Base-by-base conservation (phyloP, 331 rosid genomes). In the Malus hybrid region DNA sequence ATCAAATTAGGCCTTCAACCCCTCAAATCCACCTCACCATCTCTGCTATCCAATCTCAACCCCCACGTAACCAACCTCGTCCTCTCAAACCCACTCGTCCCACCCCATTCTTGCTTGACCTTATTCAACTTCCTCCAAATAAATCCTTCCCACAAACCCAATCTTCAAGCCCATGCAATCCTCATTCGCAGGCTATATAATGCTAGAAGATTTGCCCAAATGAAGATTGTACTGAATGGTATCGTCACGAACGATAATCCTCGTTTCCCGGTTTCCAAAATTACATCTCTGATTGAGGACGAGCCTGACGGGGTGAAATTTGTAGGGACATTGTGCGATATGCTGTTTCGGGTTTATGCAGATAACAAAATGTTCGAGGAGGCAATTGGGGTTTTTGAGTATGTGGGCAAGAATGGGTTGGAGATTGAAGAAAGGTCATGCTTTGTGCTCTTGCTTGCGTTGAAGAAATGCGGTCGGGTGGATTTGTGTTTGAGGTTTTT, bases 391-490 rank as follows among this genome's bases (percentile, higher is more conserved):
- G 88, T 92, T 74, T 94, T 79, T 76, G 87, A 90, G 60, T 88
- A 87, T 78, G 72, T 46, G 10, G 76, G 78, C 13, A 34, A 15
- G 46, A 88, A 73, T 10, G 86, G 87, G 33, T 63, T 88, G 56
- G 83, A 75, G 79, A 84, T 94, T 22, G 93, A 92, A 79, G 96
- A 85, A 81, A 85, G 93, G 78, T 94, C 97, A 6, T 94, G 99
- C 77, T 86, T 88, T 81, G 89, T 79, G 74, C 82, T 90, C 75
- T 79, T 91, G 85, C 81, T 83, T 74, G 96, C 91, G 60, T 74
- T 88, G 60, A 94, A 84, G 83, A 91, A 73, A 69, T 80, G 79
- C 59, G 75, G 74, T 31, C 70, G 76, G 60, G 76, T 75, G 22
- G 91, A 91, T 1, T 70, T 78, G 28, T 85, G 85, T 78, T 59